These are phyloP conservation scores for Verticillium nubilum DNA, from an alignment of 2,329 filamentous ascomycete species.

Conservation along the genomic window DNA sequence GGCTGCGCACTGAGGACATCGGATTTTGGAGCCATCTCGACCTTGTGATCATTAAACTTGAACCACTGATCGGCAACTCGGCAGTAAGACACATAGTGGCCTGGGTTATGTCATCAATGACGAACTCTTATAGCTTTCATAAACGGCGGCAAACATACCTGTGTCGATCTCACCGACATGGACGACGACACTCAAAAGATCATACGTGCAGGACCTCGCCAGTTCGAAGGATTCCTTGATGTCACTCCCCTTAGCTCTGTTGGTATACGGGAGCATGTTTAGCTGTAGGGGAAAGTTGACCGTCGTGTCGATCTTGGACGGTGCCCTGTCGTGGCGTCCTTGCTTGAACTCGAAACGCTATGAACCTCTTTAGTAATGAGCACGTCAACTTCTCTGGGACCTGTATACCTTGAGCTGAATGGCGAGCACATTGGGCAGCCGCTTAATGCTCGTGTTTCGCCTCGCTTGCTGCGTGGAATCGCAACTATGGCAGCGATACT, in stretches of 20 bases:
- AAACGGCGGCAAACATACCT: slow-evolving; percentile 60
- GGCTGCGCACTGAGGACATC: slow-evolving; percentile 84
- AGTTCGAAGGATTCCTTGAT: slow-evolving; percentile 47
- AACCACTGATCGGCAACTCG: slow-evolving; percentile 86
- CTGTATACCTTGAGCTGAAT: slow-evolving; percentile 78
- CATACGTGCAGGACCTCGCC: slow-evolving; percentile 68
- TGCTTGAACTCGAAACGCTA: slow-evolving; percentile 70
- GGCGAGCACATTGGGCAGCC: slow-evolving; percentile 80
- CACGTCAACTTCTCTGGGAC: background rate
- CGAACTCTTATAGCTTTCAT: background rate
- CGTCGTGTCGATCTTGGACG: slow-evolving; percentile 82
- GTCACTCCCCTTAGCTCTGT: slow-evolving; percentile 50
- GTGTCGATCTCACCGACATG: slow-evolving; percentile 92
- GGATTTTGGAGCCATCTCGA: slow-evolving; percentile 75
- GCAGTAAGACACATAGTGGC: slow-evolving; percentile 86
- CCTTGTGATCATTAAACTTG: slow-evolving; percentile 91
- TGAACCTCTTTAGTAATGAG: slow-evolving; percentile 1
- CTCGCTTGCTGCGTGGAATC: slow-evolving; percentile 71
- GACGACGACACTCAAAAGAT: slow-evolving; percentile 83
- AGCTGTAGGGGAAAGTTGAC: slow-evolving; percentile 82
- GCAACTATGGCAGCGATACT: slow-evolving; percentile 83
- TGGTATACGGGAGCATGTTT: slow-evolving; percentile 88
- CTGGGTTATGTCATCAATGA: slow-evolving; percentile 14
- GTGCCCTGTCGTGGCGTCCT: slow-evolving; percentile 57
- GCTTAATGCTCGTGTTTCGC: slow-evolving; percentile 79